These are phyloP conservation scores for Scutellaria galericulata DNA, from an alignment of 257 asterid species.

Conservation along the genomic window DNA sequence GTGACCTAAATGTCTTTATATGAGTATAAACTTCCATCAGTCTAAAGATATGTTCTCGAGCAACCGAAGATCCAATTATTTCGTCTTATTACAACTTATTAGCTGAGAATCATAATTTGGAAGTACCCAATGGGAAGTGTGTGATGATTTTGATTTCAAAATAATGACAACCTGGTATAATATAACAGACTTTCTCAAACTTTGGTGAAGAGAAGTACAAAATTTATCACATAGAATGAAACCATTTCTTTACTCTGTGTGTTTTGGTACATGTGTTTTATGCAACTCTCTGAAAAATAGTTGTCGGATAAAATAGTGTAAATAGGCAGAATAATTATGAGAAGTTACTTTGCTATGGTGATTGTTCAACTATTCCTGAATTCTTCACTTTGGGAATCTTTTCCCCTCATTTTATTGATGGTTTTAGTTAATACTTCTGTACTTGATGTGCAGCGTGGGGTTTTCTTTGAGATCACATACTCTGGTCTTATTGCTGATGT, in stretches of 20 bases:
- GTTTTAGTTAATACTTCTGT: slow-evolving; percentile 27
- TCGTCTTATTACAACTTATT: background rate
- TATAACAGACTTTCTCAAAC: background rate
- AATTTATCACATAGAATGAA: background rate
- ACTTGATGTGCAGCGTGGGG: slow-evolving; percentile 72
- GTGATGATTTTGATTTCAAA: background rate
- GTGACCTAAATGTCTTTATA: slow-evolving; percentile 13
- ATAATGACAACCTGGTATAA: background rate
- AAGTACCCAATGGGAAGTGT: slow-evolving; percentile 7
- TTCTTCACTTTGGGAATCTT: background rate
- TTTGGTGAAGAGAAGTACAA: background rate
- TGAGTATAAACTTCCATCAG: background rate
- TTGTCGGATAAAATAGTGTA: background rate
- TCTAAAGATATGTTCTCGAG: background rate
- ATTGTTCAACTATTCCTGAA: background rate
- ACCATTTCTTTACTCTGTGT: background rate
- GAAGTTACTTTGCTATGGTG: slow-evolving; percentile 15
- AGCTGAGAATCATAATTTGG: background rate
- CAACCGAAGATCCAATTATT: background rate
- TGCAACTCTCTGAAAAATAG: background rate
- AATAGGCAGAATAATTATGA: background rate
- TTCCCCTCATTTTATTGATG: background rate
- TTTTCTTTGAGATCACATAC: slow-evolving; percentile 89
- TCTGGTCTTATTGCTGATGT: slow-evolving; percentile 71
- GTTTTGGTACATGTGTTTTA: background rate